A percentile compares a stretch with the other conserved stretches of the same genome.
These are phyloP conservation scores for Fusarium subglutinans DNA, from an alignment of 2,329 filamentous ascomycete species.

Conservation along the genomic window DNA sequence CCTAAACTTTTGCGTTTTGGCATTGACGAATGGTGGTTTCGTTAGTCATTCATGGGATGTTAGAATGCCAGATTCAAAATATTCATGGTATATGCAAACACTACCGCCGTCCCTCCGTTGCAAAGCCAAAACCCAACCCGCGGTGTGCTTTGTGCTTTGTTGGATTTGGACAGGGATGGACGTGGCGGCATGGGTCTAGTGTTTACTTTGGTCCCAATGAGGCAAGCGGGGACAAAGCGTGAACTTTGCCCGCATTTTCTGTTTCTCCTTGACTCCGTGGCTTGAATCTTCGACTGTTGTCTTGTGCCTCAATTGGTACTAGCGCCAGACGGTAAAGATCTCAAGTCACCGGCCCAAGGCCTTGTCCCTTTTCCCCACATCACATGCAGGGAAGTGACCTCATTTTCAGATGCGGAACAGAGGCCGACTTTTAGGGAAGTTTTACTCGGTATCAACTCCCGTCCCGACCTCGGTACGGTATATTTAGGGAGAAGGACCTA, in stretches of 20 bases:
- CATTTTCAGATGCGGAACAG: slow-evolving; percentile 41
- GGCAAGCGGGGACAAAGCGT: slow-evolving; percentile 34
- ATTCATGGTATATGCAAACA: slow-evolving; percentile 14
- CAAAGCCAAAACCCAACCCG: slow-evolving; percentile 21
- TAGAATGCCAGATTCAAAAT: slow-evolving; percentile 12
- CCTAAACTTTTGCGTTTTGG: slow-evolving; percentile 41
- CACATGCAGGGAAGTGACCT: slow-evolving; percentile 43
- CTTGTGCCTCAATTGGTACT: slow-evolving; percentile 9
- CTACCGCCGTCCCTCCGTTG: slow-evolving; percentile 9
- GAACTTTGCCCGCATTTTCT: slow-evolving; percentile 26
- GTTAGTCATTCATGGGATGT: slow-evolving; percentile 37
- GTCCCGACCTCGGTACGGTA: slow-evolving; percentile 39
- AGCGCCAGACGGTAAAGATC: slow-evolving; percentile 6
- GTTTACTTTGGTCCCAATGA: slow-evolving; percentile 44
- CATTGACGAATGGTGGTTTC: slow-evolving; percentile 41
- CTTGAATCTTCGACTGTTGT: background rate
- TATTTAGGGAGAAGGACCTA: slow-evolving; percentile 15
- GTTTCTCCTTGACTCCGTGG: slow-evolving; percentile 39
- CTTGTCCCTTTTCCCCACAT: slow-evolving; percentile 32
- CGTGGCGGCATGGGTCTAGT: slow-evolving; percentile 27
- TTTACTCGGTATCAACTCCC: slow-evolving; percentile 32
- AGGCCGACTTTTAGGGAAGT: slow-evolving; percentile 26
- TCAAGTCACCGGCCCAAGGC: slow-evolving; percentile 1
- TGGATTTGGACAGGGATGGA: slow-evolving; percentile 30
- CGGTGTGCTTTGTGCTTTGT: slow-evolving; percentile 20